phyloP scores from a whole-genome alignment of 2,329 filamentous ascomycete species.

The Aspergillus sp. region DNA sequence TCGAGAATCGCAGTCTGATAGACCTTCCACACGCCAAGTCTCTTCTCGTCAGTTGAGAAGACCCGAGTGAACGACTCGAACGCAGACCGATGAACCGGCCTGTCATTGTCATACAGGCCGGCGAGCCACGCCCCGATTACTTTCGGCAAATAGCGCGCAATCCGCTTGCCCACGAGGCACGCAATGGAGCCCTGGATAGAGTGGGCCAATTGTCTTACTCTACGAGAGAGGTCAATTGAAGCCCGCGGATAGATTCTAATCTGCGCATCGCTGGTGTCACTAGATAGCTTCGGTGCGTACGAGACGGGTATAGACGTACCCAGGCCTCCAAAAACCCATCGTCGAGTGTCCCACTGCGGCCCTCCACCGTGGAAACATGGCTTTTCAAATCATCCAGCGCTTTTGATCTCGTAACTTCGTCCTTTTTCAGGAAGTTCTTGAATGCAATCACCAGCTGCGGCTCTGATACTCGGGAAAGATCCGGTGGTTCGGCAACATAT shows the following conservation, averaged over 20 bases:
- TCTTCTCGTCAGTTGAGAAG: constrained; percentile 71
- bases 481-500: constrained; percentile 77
- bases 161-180: constrained; percentile 60
- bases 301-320: constrained; percentile 46
- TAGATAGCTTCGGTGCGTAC: constrained; percentile 3
- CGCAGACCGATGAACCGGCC: constrained; percentile 64
- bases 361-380: constrained; percentile 50
- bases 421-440: constrained; percentile 87
- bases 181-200: constrained; percentile 57
- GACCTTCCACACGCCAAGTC: constrained; percentile 63
- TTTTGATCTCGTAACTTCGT: constrained; percentile 82
- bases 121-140: constrained; percentile 85
- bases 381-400: constrained; percentile 75
- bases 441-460: constrained; percentile 79
- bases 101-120: constrained; percentile 78
- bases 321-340: constrained; percentile 80
- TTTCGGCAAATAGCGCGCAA: constrained; percentile 67
- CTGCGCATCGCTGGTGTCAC: constrained; percentile 37
- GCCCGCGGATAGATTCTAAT: constrained; percentile 76
- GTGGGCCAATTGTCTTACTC: constrained; percentile 81
- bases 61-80: constrained; percentile 65
- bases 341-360: constrained; percentile 55
- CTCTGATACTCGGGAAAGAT: constrained; percentile 67
- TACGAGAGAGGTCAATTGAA: constrained; percentile 80
- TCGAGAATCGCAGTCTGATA: constrained; percentile 74